Conservation (phyloP, 805 yeast genomes). For the Metschnikowia sp. region DNA sequence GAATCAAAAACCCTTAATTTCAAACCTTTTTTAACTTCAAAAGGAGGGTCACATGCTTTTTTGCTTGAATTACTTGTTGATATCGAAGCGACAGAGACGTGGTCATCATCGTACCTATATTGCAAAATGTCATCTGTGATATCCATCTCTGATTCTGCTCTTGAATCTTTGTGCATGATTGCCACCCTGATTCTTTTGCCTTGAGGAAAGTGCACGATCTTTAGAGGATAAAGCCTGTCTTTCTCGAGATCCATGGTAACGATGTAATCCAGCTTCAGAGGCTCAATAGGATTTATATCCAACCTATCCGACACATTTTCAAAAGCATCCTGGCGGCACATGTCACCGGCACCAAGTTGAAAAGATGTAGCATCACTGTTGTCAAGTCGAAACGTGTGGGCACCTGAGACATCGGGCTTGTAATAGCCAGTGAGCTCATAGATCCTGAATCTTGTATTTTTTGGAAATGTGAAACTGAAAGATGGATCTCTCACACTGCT, state of each 20-base stretch:
- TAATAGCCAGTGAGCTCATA: neutral
- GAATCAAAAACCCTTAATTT: neutral
- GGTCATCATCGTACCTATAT: neutral
- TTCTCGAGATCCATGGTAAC: neutral
- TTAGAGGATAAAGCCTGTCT: neutral
- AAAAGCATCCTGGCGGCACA: neutral
- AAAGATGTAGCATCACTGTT: neutral
- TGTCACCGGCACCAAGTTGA: neutral
- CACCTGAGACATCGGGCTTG: neutral
- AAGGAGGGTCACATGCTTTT: neutral
- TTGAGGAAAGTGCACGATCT: neutral
- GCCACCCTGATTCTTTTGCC: neutral
- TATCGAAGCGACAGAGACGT: neutral
- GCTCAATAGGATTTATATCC: neutral
- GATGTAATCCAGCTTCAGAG: no score
- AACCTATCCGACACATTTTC: neutral
- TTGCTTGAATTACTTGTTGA: neutral
- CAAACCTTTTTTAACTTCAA: neutral
- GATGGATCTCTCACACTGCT: neutral
- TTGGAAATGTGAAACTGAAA: neutral
- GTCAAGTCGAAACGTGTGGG: neutral
- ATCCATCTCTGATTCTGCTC: neutral
- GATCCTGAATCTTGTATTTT: neutral
- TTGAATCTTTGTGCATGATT: neutral
- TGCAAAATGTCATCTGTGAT: neutral